Percentiles rank a stretch among this genome's conserved stretches.
Evolutionary conservation across 768 basidiomycete genomes (phyloP).

Genomic region (Antrodiella citrinella): DNA sequence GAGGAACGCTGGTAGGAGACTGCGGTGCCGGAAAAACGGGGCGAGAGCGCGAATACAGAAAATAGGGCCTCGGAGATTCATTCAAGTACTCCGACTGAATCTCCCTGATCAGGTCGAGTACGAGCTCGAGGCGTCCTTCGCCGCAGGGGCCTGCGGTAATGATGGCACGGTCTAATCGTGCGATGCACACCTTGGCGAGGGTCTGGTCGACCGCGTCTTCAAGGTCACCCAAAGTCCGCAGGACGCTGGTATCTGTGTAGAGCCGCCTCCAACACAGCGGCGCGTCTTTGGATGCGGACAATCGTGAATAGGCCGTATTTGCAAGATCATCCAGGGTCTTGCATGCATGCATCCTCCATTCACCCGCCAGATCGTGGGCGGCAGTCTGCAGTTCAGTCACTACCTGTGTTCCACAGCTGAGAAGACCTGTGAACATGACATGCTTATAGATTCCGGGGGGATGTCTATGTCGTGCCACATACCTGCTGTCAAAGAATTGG

Average conservation of each 20-base stretch:
- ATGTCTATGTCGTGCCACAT: not conserved
- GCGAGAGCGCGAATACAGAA: not conserved
- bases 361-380: not conserved
- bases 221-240: slow-evolving; percentile 38
- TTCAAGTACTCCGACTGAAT: slow-evolving; percentile 40
- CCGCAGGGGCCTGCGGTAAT: slow-evolving; percentile 79
- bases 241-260: slow-evolving; percentile 69
- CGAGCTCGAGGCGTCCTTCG: slow-evolving; percentile 45
- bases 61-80: slow-evolving; percentile 2
- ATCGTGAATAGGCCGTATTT: slow-evolving; percentile 36
- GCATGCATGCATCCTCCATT: not conserved
- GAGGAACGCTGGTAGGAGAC: slow-evolving; percentile 25
- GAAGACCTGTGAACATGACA: not conserved
- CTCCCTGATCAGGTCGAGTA: slow-evolving; percentile 51
- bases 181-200: slow-evolving; percentile 38
- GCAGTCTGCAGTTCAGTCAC: slow-evolving; percentile 9
- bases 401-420: not conserved
- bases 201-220: slow-evolving; percentile 9
- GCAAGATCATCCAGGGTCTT: slow-evolving; percentile 35
- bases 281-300: slow-evolving; percentile 33
- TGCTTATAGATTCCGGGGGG: not conserved
- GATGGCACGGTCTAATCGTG: slow-evolving; percentile 67
- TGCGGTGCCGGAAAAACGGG: slow-evolving; percentile 5
- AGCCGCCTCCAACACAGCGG: slow-evolving; percentile 52
- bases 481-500: not conserved